Conservation (phyloP, 1,139 yeast species). For the Hansenula lynferdii region DNA sequence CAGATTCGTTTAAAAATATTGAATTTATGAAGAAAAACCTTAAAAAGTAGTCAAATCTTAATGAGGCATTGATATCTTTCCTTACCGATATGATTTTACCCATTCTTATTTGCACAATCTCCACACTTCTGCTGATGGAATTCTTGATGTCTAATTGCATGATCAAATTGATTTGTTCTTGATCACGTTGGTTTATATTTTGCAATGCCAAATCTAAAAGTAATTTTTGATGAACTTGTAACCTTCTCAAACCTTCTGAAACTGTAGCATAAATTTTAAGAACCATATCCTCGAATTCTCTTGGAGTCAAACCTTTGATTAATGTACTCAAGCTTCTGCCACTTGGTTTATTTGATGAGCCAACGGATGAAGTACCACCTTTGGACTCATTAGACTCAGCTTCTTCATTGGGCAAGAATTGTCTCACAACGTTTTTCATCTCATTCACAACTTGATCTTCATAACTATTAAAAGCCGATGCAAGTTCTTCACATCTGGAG, state of each 20-base stretch:
- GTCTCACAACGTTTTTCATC: slow-evolving; percentile 66
- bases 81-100: slow-evolving; percentile 78
- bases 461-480: slow-evolving; percentile 59
- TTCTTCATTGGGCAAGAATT: slow-evolving; percentile 48
- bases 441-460: slow-evolving; percentile 67
- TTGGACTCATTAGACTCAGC: slow-evolving; percentile 12
- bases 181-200: slow-evolving; percentile 32
- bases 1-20: slow-evolving; percentile 78
- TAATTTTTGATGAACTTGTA: slow-evolving; percentile 75
- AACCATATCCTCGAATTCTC: slow-evolving; percentile 72
- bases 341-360: slow-evolving; percentile 17
- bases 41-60: slow-evolving; percentile 52
- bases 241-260: slow-evolving; percentile 68
- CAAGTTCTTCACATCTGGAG: slow-evolving; percentile 57
- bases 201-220: slow-evolving; percentile 70
- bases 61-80: slow-evolving; percentile 60
- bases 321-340: slow-evolving; percentile 43
- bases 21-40: slow-evolving; percentile 63
- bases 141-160: slow-evolving; percentile 61
- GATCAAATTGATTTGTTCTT: slow-evolving; percentile 32
- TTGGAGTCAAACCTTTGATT: slow-evolving; percentile 61
- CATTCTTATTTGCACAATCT: slow-evolving; percentile 69
- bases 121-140: slow-evolving; percentile 55
- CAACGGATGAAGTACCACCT: slow-evolving; percentile 17
- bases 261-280: slow-evolving; percentile 55